Percentiles rank a stretch among this genome's conserved stretches.
phyloP scores from a whole-genome alignment of 495 filamentous ascomycete genomes.

The Penicillium angulare region DNA sequence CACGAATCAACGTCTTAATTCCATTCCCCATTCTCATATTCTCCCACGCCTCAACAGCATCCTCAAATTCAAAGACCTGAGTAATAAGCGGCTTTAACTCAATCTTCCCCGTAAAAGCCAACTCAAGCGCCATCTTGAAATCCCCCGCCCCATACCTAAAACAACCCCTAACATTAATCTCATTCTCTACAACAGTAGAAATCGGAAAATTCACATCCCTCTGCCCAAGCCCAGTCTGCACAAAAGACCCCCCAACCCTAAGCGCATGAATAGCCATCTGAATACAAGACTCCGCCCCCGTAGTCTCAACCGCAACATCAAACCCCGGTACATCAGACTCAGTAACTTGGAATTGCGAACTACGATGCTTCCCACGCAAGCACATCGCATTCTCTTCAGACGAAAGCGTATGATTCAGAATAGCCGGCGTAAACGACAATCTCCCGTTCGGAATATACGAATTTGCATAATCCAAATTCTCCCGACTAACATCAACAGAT shows the following conservation, averaged over 20 bases:
- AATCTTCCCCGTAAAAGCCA: conserved; percentile 63
- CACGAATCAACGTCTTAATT: conserved; percentile 82
- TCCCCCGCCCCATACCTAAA: conserved; percentile 84
- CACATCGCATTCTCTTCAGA: conserved; percentile 32
- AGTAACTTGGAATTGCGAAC: not conserved
- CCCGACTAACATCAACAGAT: conserved; percentile 70
- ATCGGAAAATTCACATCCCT: conserved; percentile 79
- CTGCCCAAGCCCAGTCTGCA: conserved; percentile 84
- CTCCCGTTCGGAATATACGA: conserved; percentile 56
- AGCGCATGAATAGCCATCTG: conserved; percentile 71
- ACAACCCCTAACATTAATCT: conserved; percentile 74
- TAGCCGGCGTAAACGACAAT: conserved; percentile 34
- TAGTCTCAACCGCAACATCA: conserved; percentile 80
- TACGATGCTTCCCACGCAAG: conserved; percentile 17
- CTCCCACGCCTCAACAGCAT: conserved; percentile 76
- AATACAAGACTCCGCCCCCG: conserved; percentile 75
- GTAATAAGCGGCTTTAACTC: conserved; percentile 71
- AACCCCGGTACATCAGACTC: conserved; percentile 47
- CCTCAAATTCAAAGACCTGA: conserved; percentile 64
- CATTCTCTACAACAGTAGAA: conserved; percentile 74
- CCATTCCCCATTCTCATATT: conserved; percentile 73
- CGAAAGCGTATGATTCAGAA: conserved; percentile 20
- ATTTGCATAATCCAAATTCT: conserved; percentile 67
- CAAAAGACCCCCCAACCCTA: conserved; percentile 71
- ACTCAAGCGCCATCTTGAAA: conserved; percentile 71